Conservation (phyloP, 805 yeast species). For the Wickerhamomyces rabaulensis region DNA sequence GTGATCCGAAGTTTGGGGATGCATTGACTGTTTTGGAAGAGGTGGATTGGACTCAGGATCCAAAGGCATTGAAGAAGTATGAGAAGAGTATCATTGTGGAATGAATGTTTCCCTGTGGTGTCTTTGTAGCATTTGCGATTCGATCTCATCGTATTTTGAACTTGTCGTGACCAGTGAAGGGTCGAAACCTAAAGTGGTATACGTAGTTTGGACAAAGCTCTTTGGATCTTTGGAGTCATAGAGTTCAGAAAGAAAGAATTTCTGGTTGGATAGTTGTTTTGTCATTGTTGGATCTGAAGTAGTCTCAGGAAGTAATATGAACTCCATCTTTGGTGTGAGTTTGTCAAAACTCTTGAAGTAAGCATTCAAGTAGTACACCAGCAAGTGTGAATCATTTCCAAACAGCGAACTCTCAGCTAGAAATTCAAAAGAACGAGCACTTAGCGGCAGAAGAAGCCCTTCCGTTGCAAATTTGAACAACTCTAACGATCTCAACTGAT, state of each 20-base stretch:
- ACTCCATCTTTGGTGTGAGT: background rate
- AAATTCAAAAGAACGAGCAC: background rate
- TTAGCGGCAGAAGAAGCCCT: background rate
- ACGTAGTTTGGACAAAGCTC: background rate
- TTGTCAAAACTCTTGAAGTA: background rate
- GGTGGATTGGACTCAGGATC: slow-evolving; percentile 14
- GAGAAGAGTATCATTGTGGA: background rate
- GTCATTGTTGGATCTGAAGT: background rate
- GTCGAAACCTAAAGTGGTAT: background rate
- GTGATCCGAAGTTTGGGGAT: slow-evolving; percentile 24
- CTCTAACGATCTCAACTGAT: slow-evolving; percentile 8
- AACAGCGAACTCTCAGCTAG: slow-evolving; percentile 1
- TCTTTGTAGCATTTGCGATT: slow-evolving; percentile 1
- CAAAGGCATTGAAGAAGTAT: background rate
- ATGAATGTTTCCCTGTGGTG: background rate
- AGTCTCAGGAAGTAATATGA: background rate
- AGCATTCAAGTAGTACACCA: background rate
- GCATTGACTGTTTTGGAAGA: slow-evolving; percentile 10
- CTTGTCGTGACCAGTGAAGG: slow-evolving; percentile 3
- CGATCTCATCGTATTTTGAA: background rate
- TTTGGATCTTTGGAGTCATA: background rate
- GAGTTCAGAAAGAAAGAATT: background rate
- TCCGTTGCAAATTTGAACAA: slow-evolving; percentile 7
- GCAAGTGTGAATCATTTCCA: background rate
- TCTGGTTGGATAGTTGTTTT: background rate